Evolutionary conservation across 331 rosid genomes (phyloP), one percentile per base, ranked within the genome.

Genomic region (Saraca asoca): DNA sequence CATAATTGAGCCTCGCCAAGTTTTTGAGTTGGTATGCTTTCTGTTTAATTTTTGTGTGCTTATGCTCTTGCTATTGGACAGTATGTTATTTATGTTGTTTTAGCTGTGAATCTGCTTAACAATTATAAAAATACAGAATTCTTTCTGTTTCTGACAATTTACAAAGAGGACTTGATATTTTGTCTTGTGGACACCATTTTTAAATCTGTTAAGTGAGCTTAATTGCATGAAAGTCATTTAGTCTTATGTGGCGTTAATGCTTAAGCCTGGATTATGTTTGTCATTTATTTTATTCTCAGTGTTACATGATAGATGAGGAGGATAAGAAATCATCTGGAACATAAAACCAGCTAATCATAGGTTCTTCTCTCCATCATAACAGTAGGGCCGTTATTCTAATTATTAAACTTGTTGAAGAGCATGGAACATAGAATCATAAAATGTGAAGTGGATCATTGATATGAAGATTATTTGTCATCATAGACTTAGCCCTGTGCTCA

Each of bases 1-100:
- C 67, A 86, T 93, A 54, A 83, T 93, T 5, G 98, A 93, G 77
- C 98, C 98, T 68, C 97, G 98, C 11, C 97, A 93, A 84, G 97
- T 93, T 72, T 93, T 93, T 78, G 98, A 93, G 75, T 60, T 90
- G 97, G 98, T 93, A 89, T 64, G 84, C 54, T 66, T 63, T 71
- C 66, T 75, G 46, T 79, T 58, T 45, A 65, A 50, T 58, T 69
- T 38, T 37, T 37, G 31, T 19, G 12, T 52, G 16, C 35, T 15
- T 46, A 46, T 43, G 10, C 15, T 37, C 12, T 18, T 51, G 29
- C 37, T 62, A 53, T 17, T 53, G 12, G 24, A n/a, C 37, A 54
- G 10, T 66, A 6, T 51, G 14, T 18, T 19, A 34, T 51, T 54
- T 61, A 20, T 65, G 37, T 39, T 49, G 9, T 1, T 42, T 37